A percentile compares a stretch with the other conserved stretches of the same genome.
Evolutionary conservation across 352 stramenopile species (phyloP).

Genomic region (Phytophthora pinifolia): DNA sequence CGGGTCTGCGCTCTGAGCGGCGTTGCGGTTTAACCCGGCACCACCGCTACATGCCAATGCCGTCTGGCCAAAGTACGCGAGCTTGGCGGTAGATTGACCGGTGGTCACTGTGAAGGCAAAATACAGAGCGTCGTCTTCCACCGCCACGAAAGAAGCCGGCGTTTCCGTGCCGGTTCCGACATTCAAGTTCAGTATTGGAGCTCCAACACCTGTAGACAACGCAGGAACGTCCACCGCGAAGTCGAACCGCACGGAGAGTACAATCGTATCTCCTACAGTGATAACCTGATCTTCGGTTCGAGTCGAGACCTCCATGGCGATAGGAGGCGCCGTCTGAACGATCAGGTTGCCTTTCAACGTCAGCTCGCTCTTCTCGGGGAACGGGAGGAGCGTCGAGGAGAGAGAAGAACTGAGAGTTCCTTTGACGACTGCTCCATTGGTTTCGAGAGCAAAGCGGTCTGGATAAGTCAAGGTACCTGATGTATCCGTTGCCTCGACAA

Average conservation of each 20-base stretch:
- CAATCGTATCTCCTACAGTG: constrained; percentile 53
- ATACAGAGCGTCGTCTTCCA: constrained; percentile 45
- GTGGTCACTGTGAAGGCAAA: constrained; percentile 48
- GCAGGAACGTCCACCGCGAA: constrained; percentile 31
- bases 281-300: constrained; percentile 41
- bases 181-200: constrained; percentile 45
- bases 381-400: constrained; percentile 44
- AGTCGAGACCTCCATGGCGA: constrained; percentile 41
- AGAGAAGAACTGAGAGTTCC: constrained; percentile 16
- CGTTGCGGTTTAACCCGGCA: constrained; percentile 50
- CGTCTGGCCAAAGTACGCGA: constrained; percentile 43
- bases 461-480: constrained; percentile 37
- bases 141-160: constrained; percentile 30
- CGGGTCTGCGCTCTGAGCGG: constrained; percentile 23
- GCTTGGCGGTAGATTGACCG: constrained; percentile 41
- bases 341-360: constrained; percentile 21
- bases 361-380: constrained; percentile 22
- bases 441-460: constrained; percentile 40
- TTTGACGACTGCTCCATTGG: constrained; percentile 47
- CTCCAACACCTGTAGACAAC: constrained; percentile 15
- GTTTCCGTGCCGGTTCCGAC: constrained; percentile 30
- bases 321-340: constrained; percentile 40
- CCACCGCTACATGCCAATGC: constrained; percentile 47
- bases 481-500: constrained; percentile 42
- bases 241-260: constrained; percentile 44